These are phyloP conservation scores for Tuctoria greenei DNA, from an alignment of 176 grass and related monocot species.

Conservation along the genomic window DNA sequence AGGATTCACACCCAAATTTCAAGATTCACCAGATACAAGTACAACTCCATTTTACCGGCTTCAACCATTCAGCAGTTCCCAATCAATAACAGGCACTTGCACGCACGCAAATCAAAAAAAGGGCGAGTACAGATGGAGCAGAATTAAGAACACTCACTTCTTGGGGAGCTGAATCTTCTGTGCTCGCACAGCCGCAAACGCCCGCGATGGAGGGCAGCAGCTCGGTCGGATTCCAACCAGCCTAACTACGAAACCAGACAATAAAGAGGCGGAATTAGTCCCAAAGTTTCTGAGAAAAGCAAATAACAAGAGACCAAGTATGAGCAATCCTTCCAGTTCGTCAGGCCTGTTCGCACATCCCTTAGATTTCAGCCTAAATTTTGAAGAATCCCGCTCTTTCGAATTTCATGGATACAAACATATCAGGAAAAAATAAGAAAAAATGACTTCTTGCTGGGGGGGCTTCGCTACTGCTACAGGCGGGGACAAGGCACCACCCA, in stretches of 20 bases:
- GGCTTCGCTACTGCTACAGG: neutral
- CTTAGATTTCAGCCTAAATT: neutral
- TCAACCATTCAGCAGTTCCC: neutral
- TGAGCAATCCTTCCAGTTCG: neutral
- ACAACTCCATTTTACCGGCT: neutral
- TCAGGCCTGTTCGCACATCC: neutral
- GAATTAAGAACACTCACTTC: conserved; percentile 51
- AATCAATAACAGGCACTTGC: neutral
- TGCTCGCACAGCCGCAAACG: conserved; percentile 46
- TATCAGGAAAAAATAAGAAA: neutral
- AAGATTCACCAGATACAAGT: neutral
- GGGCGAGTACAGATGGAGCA: no score
- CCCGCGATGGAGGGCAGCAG: conserved; percentile 32
- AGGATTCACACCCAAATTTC: neutral
- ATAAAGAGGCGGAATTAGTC: neutral
- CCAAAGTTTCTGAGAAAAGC: neutral
- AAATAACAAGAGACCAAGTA: neutral
- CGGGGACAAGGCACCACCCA: neutral
- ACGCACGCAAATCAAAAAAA: neutral
- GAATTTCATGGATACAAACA: neutral
- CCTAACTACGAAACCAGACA: conserved; percentile 41
- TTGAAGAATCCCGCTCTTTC: neutral
- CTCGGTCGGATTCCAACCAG: conserved; percentile 27
- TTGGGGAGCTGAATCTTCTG: conserved; percentile 63
- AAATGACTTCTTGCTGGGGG: neutral